These are phyloP conservation scores for Olyra latifolia DNA, from an alignment of 176 grass and related monocot genomes.

Conservation along the genomic window DNA sequence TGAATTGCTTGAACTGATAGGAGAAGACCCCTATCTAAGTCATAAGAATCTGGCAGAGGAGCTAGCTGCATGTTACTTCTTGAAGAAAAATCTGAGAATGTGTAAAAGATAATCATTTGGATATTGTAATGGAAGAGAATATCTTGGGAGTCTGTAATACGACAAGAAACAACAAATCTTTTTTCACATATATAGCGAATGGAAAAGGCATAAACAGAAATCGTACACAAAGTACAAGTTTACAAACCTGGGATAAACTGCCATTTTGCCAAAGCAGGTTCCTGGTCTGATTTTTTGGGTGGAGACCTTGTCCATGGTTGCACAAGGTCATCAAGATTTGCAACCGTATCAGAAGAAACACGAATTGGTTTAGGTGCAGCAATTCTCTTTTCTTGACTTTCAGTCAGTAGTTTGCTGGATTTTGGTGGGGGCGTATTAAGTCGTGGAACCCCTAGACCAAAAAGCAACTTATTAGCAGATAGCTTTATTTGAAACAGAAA, in stretches of 20 bases:
- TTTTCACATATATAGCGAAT: slow-evolving; percentile 4
- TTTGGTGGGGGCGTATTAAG: slow-evolving; percentile 91
- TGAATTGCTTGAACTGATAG: slow-evolving; percentile 99
- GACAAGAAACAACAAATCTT: slow-evolving; percentile 7
- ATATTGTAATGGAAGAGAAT: not conserved
- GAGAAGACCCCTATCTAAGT: slow-evolving; percentile 92
- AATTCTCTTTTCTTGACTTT: slow-evolving; percentile 88
- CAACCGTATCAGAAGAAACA: slow-evolving; percentile 46
- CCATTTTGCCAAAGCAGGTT: slow-evolving; percentile 82
- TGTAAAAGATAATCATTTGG: slow-evolving; percentile 37
- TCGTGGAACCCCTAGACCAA: slow-evolving; percentile 76
- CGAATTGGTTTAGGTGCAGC: slow-evolving; percentile 80
- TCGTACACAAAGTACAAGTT: slow-evolving; percentile 36
- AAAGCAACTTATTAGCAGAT: slow-evolving; percentile 42
- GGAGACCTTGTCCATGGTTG: slow-evolving; percentile 92
- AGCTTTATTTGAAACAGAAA: slow-evolving; percentile 25
- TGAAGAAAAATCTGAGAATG: slow-evolving; percentile 76
- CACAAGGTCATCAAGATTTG: slow-evolving; percentile 71
- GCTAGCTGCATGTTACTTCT: slow-evolving; percentile 72
- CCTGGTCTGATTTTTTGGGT: slow-evolving; percentile 82
- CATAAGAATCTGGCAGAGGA: slow-evolving; percentile 88
- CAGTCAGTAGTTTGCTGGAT: slow-evolving; percentile 62
- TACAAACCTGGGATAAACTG: slow-evolving; percentile 74
- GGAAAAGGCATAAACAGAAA: slow-evolving; percentile 15
- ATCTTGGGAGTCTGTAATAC: not conserved